Conservation (phyloP, 1,139 yeast species). For the Pichia sp. region DNA sequence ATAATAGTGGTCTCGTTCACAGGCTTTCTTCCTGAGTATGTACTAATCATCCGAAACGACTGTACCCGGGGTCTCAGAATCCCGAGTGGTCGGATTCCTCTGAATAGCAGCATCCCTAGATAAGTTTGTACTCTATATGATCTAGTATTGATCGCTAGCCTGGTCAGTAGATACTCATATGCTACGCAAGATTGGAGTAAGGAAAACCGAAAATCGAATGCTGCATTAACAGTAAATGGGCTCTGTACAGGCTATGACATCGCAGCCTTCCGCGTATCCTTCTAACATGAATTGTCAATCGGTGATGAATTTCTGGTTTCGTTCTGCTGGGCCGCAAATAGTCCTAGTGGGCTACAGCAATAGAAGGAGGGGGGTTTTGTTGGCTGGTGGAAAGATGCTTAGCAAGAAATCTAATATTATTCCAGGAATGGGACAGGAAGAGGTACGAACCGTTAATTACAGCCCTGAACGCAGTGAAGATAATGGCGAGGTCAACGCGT, state of each 20-base stretch:
- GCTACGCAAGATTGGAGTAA: background rate
- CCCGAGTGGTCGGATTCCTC: background rate
- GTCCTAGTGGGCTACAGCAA: no score
- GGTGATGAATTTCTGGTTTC: background rate
- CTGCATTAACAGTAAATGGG: background rate
- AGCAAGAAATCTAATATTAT: background rate
- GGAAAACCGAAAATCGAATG: background rate
- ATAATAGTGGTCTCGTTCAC: slow-evolving; percentile 23
- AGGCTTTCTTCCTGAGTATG: slow-evolving; percentile 11
- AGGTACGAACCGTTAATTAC: background rate
- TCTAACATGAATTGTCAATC: background rate
- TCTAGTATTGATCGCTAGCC: no score
- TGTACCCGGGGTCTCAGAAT: background rate
- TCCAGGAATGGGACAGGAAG: background rate
- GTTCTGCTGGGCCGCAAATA: background rate
- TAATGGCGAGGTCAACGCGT: background rate
- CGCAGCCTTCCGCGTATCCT: background rate
- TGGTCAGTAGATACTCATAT: no score
- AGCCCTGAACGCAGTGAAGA: background rate
- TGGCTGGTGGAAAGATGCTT: background rate
- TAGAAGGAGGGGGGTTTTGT: no score
- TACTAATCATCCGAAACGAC: background rate
- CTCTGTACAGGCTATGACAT: background rate
- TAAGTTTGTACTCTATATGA: background rate
- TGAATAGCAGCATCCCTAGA: slow-evolving; percentile 1